Conservation (phyloP, 352 stramenopile genomes). For the Halophytophthora polymorphica region DNA sequence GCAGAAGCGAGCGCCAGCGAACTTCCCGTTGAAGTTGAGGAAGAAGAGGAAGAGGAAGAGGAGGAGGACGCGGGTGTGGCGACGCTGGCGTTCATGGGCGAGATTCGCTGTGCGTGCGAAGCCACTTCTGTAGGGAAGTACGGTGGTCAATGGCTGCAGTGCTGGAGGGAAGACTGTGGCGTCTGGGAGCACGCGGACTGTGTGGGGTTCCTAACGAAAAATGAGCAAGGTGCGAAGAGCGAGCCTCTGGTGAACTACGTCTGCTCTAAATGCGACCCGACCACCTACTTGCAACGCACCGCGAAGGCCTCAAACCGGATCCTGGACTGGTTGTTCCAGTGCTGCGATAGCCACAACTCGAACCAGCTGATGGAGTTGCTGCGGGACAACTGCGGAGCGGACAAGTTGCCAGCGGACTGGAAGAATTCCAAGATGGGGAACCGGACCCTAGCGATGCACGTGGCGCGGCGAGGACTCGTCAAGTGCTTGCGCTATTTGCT, state of each 20-base stretch:
- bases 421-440: conserved; percentile 26
- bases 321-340: conserved; percentile 65
- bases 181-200: conserved; percentile 76
- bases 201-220: conserved; percentile 41
- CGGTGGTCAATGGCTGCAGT: conserved; percentile 65
- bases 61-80: conserved; percentile 20
- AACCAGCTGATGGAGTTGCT: conserved; percentile 52
- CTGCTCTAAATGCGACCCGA: conserved; percentile 49
- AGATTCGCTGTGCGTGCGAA: conserved; percentile 62
- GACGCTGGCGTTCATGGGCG: conserved; percentile 24
- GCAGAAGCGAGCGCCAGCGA: background rate
- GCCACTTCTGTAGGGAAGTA: conserved; percentile 45
- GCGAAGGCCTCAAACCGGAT: conserved; percentile 22
- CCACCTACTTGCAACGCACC: conserved; percentile 28
- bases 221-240: conserved; percentile 6
- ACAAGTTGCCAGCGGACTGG: conserved; percentile 31
- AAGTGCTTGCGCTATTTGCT: conserved; percentile 43
- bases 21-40: conserved; percentile 6
- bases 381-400: conserved; percentile 17
- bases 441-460: conserved; percentile 53
- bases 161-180: conserved; percentile 55
- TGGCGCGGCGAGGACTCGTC: conserved; percentile 34
- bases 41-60: conserved; percentile 10
- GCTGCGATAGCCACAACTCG: conserved; percentile 57
- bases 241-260: conserved; percentile 25